Base-by-base conservation (phyloP, 257 asterid species). In the Ehretia macrophylla region DNA sequence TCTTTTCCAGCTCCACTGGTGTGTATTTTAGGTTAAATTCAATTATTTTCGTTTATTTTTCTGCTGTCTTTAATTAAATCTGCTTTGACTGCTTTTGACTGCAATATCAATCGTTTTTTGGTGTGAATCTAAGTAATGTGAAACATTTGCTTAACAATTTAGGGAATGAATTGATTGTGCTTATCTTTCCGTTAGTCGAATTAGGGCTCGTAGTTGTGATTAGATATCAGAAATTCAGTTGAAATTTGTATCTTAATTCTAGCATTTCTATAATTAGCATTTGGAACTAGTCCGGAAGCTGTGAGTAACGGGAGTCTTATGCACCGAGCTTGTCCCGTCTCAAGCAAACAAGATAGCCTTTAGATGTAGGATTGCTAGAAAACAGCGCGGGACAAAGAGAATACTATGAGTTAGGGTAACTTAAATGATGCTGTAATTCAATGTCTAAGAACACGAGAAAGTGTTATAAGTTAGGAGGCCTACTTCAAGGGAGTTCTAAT, bases 1-100 rank as follows among this genome's bases (percentile, higher is more conserved):
- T 68, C 58, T 58, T 39, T 70, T 21, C 51, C 56, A 57, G 51
- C 60, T 53, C 59, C 67, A 19, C 68, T 52, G 81, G 90, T 86
- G 74, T 65, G 86, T 76, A 3, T 38, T 38, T 38, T 38, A 6
- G 44, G 11, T 38, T 38, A 27, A 42, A 42, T 42, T 39, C 49
- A 16, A 35, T 56, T 55, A 16, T 44, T 56, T 46, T 13, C 20
- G 16, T 44, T 49, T 11, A 18, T 62, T 67, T 22, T 27, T 27
- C 32, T 27, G 8, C 27, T 59, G 17, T 65, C 14, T 42, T 10
- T 14, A 42, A 10, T 10, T 42, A 42, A 2, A 42, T 42, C 1
- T 42, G 47, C 47, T 42, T 42, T 42, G 47, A 38, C 44, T 38
- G 44, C 6, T 38, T 38, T 38, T 38, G 44, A 10, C 47, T 42